Percentiles rank a stretch among this genome's conserved stretches.
These are phyloP conservation scores for Neonectria hederae DNA, from an alignment of 2,329 filamentous ascomycete species.

Conservation along the genomic window DNA sequence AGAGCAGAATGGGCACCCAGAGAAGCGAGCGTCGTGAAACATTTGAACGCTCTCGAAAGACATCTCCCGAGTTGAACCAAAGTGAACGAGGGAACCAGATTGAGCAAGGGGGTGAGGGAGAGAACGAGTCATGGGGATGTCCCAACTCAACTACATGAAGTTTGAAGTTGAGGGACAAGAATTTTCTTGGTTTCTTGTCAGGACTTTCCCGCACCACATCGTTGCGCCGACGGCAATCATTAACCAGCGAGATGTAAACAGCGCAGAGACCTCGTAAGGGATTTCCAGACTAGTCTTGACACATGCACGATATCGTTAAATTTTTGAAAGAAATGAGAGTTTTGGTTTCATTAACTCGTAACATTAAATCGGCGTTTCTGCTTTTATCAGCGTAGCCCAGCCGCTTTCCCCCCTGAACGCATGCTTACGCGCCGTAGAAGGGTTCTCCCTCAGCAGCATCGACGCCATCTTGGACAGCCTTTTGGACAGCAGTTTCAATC, in stretches of 20 bases:
- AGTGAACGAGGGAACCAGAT: not conserved
- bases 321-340: not conserved
- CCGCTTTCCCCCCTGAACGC: not conserved
- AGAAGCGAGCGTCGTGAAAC: conserved; percentile 35
- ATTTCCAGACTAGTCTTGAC: not conserved
- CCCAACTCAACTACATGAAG: not conserved
- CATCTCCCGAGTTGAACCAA: not conserved
- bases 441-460: conserved; percentile 64
- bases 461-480: conserved; percentile 59
- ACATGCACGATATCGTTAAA: not conserved
- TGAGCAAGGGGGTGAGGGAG: not conserved
- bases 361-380: not conserved
- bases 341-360: conserved; percentile 3
- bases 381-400: not conserved
- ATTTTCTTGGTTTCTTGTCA: not conserved
- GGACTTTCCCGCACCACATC: not conserved
- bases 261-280: not conserved
- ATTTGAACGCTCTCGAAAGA: conserved; percentile 31
- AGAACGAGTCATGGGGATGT: conserved; percentile 15
- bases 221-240: not conserved
- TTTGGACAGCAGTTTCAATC: conserved; percentile 56
- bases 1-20: conserved; percentile 39
- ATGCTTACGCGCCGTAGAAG: conserved; percentile 40
- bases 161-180: not conserved
- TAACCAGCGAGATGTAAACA: not conserved